Evolutionary conservation across 768 basidiomycete species (phyloP), one percentile per base, ranked within the genome.

Genomic region (Cytidiella melzeri): DNA sequence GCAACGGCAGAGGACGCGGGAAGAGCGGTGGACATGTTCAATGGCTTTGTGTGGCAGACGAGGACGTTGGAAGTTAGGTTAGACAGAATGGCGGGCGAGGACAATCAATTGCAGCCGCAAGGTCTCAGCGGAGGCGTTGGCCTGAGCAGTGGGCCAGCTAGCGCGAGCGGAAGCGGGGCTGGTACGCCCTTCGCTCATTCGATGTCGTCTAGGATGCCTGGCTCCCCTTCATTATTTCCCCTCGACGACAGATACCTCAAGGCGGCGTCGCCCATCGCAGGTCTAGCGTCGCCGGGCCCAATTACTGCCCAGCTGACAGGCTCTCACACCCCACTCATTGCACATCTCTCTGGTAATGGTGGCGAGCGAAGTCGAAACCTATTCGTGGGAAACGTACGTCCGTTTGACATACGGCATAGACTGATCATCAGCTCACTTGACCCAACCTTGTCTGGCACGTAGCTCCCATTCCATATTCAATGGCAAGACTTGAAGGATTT

Each of bases 401-500:
- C 45, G 50, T 48, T 20, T 19, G 15, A 40, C 21, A 38, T n/a
- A 10, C 21, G 9, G 23, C 24, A 24, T 27, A 18, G 9, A 13
- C 39, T 10, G 19, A 5, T 23, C 25, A 11, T 20, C 20, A 21
- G 18, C 18, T 27, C 13, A 25, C 41, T 21, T 40, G 7, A 36
- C 37, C 7, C 18, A 19, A 9, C 24, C 45, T 37, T 19, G 11
- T 26, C 9, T 21, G 5, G 45, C 12, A 21, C 27, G 12, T 51
- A 92, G 90, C 78, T 94, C 13, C 92, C 92, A 0, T 93, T 92
- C 67, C 92, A 93, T 58, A 87, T 85, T 57, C 92, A 93, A 69
- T 99, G 95, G 95, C 95, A 97, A 67, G 95, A 98, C 62, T 76
- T 99, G 39, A 97, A 98, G 67, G 94, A 97, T 67, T 75, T 97